Conservation (phyloP, 306 rosid species). For the Quercus cerris region DNA sequence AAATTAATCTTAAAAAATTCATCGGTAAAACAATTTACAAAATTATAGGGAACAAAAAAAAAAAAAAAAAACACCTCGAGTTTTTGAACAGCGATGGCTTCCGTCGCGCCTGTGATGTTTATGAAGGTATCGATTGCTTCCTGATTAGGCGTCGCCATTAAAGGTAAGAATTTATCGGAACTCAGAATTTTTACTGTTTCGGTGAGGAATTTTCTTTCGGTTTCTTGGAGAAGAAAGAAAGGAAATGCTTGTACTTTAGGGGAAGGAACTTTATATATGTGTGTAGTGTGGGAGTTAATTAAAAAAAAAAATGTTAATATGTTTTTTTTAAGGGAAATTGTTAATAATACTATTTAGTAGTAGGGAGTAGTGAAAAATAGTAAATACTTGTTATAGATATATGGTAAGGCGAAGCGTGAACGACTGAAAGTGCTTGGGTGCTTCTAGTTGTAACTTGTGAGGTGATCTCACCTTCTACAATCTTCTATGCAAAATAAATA, state of each 20-base stretch:
- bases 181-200: slow-evolving; percentile 1
- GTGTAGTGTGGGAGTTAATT: not conserved
- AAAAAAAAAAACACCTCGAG: slow-evolving; percentile 47
- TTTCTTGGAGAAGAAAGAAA: not conserved
- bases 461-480: no score
- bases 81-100: slow-evolving; percentile 56
- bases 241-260: no score
- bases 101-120: slow-evolving; percentile 67
- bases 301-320: no score
- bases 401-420: not conserved
- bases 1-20: not conserved
- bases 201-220: not conserved
- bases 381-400: no score
- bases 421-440: not conserved
- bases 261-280: not conserved
- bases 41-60: not conserved
- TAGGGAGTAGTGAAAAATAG: no score
- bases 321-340: no score
- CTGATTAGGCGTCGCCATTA: slow-evolving; percentile 81
- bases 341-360: no score
- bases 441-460: no score
- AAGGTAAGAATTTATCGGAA: not conserved
- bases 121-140: slow-evolving; percentile 78
- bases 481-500: no score
- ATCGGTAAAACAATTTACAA: not conserved